Evolutionary conservation across 2,329 filamentous ascomycete genomes (phyloP), one percentile per base, ranked within the genome.

Genomic region (Fonsecaea nubica): DNA sequence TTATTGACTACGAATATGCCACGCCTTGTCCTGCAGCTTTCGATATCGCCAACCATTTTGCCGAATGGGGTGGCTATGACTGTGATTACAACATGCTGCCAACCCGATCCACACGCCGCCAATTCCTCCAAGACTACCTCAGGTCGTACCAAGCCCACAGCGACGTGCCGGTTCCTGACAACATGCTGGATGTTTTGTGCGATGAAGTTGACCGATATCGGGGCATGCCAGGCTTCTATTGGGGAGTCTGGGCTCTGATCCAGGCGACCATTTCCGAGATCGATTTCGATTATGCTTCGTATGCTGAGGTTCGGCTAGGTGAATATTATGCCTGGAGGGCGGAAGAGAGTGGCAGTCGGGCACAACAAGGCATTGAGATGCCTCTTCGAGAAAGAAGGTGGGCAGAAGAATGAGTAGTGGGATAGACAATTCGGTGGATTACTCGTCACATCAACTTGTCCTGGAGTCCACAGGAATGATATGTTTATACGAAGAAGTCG

Each of bases 1-100:
- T 99, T 80, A 99, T 99, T 77, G 95, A 99, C 80, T 99, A 98
- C 82, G 95, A 99, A 79, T 99, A 99, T 79, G 93, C 93, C 13
- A 95, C 92, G 4, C 93, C 95, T 2, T 94, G 93, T 0, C 94
- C 94, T 1, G 93, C 93, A 3, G 93, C 94, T 1, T 99, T 99
- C 79, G 95, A 99, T 77, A 89, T 99, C 73, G 90, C 94, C 58
- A 99, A 99, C 81, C 95, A 99, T 83, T 97, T 99, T 77, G 93
- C 95, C 56, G 95, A 99, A 81, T 99, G 95, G 94, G 93, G 90
- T 67, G 95, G 95, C 64, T 97, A 97, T 75, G 92, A 96, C 74
- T 99, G 95, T 83, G 93, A 98, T 79, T 93, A 91, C 81, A 87
- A 81, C 74, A 89, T 90, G 72, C 85, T 98, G 64, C 95, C 95